Base-by-base conservation (phyloP, 2,329 filamentous ascomycete species). In the Bisporella sp. region DNA sequence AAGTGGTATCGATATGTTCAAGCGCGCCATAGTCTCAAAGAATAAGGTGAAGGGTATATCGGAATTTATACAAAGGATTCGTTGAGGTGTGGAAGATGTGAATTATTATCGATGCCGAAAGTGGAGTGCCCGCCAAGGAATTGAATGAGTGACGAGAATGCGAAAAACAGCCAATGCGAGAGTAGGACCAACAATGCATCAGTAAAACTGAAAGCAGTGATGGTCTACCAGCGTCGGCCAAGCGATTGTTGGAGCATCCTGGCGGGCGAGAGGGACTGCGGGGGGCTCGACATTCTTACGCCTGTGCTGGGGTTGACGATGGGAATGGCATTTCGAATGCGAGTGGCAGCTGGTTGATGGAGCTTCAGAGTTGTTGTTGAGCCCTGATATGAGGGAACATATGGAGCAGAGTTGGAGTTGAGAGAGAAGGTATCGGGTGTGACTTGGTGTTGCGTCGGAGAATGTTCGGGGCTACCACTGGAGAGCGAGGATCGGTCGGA, bases 291-390 rank as follows among this genome's bases (percentile, higher is more conserved):
- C 75, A 96, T 85, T 64, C 82, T 81, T 68, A 90, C 83, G 65
- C 93, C 90, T 51, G 92, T 96, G 60, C 81, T 87, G 49, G 93
- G 93, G 76, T 99, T 95, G 71, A 97, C 89, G 68, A 99, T 99
- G 53, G 92, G 92, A 60, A 97, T 97, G 64, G 93, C 89, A 69
- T 96, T 97, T 70, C 90, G 89, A 52, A 86, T 82, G 60, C 93
- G 88, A 57, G 91, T 89, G 55, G 91, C 89, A 55, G 91, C 79
- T 54, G 91, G 89, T 75, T 96, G 92, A 71, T 96, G 89, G 56
- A 95, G 77, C 74, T 95, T 96, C 62, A 92, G 62, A 76, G 70
- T 82, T 55, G 72, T 70, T 54, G 76, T 81, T 62, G 82, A 85
- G 68, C 72, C 76, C 63, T 87, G 83, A 70, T 80, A 87, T 33